Percentiles rank a stretch among this genome's conserved stretches.
Conservation (phyloP, 306 rosid genomes). For the Lithocarpus polystachyus region DNA sequence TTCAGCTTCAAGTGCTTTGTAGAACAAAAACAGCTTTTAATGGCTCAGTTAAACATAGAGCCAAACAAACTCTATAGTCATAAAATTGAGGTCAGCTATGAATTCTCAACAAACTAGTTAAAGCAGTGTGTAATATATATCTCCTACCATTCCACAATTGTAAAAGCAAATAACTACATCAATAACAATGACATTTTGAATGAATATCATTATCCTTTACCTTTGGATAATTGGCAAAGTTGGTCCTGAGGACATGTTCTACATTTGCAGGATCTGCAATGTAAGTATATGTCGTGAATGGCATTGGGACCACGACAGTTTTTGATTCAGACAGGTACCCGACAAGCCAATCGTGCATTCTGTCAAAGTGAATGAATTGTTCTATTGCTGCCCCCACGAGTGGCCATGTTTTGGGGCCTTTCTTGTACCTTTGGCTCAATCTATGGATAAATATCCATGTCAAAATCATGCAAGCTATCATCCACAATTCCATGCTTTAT, state of each 20-base stretch:
- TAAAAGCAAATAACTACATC: background rate
- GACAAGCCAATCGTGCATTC: slow-evolving; percentile 92
- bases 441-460: slow-evolving; percentile 64
- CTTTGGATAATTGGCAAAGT: slow-evolving; percentile 82
- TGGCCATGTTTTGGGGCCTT: slow-evolving; percentile 92
- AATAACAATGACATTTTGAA: background rate
- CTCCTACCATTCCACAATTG: background rate
- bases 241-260: slow-evolving; percentile 84
- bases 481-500: slow-evolving; percentile 33
- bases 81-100: too few species aligned
- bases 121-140: too few species aligned
- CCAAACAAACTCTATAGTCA: too few species aligned
- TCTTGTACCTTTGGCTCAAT: slow-evolving; percentile 67
- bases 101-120: too few species aligned
- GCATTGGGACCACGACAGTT: slow-evolving; percentile 88
- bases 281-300: slow-evolving; percentile 79
- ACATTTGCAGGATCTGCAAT: slow-evolving; percentile 91
- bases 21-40: too few species aligned
- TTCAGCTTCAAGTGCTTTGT: too few species aligned
- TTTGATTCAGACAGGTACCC: slow-evolving; percentile 48
- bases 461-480: slow-evolving; percentile 37
- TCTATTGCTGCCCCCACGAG: slow-evolving; percentile 82
- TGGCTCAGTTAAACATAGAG: too few species aligned
- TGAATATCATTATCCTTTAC: slow-evolving; percentile 19
- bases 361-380: slow-evolving; percentile 63